Evolutionary conservation across 2,329 filamentous ascomycete species (phyloP), one percentile per base, ranked within the genome.

Genomic region (Colletotrichum lindemuthianum): DNA sequence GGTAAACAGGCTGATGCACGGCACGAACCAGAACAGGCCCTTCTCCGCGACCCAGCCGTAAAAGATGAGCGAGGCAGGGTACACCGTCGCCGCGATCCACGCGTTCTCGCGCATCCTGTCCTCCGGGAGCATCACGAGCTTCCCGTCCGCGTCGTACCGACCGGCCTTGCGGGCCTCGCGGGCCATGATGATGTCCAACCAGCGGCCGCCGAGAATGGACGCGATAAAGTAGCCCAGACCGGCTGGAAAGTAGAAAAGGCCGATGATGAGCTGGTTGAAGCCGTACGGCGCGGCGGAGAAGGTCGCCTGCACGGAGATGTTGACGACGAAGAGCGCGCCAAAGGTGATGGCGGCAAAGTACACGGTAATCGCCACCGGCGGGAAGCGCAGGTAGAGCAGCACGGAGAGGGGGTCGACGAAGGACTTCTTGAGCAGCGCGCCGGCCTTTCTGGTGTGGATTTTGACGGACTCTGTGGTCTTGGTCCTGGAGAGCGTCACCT

Each of bases 81-180:
- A 94, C 49, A 94, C 69, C 4, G 88, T 80, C 1, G 89, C 89
- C 3, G 90, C 90, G 1, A 94, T 76, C 90, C 90, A 95, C 3
- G 90, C 90, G 72, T 96, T 96, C 73, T 95, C 90, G 47, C 89
- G 83, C 86, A 96, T 92, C 11, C 92, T 86, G 74, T 96, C 92
- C 76, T 96, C 92, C 0, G 92, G 92, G 2, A 87, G 81, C 71
- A 88, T 90, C 9, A 92, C 78, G 16, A 92, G 79, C 63, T 84
- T 85, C 12, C 91, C 92, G 41, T 86, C 76, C 40, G 83, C 84
- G 69, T 92, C 90, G 70, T 89, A 90, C 32, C 91, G 82, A 11
- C 86, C 87, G 0, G 90, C 91, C 67, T 84, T 88, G n/a, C 79
- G 80, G 1, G 92, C 92, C 75, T 92, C 90, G 16, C 90, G 86